phyloP scores from a whole-genome alignment of 2,329 filamentous ascomycete species.

The Apiospora saccharicola region DNA sequence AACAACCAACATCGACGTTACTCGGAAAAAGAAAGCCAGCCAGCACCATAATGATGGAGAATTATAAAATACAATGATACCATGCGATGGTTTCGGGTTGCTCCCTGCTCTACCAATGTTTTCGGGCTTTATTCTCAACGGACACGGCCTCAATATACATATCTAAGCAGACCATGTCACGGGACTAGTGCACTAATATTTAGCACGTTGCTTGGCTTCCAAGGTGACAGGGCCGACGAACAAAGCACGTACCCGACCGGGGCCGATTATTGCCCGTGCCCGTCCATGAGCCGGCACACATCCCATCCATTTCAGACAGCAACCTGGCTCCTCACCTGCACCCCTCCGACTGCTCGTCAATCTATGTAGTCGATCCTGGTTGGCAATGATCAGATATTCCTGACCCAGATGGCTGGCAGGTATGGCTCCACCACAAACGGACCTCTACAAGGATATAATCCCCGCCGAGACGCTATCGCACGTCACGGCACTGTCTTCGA shows the following conservation, averaged over 20 bases:
- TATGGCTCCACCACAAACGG: neutral
- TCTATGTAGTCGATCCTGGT: neutral
- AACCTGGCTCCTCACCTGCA: neutral
- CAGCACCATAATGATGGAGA: neutral
- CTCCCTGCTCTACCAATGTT: neutral
- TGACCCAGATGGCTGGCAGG: neutral
- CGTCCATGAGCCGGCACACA: neutral
- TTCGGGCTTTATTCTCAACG: too few relatives aligned
- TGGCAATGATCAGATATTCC: neutral
- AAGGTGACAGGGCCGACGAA: neutral
- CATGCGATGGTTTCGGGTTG: neutral
- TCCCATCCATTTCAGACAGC: neutral
- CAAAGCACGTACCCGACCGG: slow-evolving; percentile 2
- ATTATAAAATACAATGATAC: neutral
- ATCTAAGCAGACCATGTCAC: neutral
- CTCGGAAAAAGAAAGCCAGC: neutral
- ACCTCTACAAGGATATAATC: neutral
- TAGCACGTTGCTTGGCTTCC: neutral
- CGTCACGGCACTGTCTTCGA: neutral
- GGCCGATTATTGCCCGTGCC: slow-evolving; percentile 16
- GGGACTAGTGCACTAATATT: neutral
- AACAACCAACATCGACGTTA: neutral
- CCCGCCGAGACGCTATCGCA: neutral
- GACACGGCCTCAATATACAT: too few relatives aligned
- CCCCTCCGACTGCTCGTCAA: neutral